Conservation (phyloP, 345 rosid species). For the Rhizophora mangle region DNA sequence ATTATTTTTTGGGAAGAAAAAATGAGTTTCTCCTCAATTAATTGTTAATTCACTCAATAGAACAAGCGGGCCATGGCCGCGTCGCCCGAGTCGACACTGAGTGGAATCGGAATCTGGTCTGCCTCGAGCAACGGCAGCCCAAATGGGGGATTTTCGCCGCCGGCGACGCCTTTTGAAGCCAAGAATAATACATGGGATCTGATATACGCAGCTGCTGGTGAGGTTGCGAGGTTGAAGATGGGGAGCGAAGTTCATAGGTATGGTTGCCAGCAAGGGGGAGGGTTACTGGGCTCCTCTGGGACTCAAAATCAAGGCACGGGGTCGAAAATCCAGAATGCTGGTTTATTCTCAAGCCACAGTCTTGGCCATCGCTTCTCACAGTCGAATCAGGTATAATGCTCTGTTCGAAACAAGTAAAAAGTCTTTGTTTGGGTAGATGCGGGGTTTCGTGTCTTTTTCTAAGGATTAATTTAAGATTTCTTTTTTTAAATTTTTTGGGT, state of each 20-base stretch:
- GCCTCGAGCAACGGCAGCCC: slow-evolving; percentile 29
- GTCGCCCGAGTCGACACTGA: slow-evolving; percentile 30
- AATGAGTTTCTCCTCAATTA: not conserved
- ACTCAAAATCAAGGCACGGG: slow-evolving; percentile 9
- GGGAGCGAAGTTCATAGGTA: slow-evolving; percentile 1
- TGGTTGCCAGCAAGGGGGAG: not conserved
- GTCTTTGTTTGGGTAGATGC: not conserved
- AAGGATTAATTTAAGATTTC: too few relatives aligned
- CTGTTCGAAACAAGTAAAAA: not conserved
- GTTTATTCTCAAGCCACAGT: slow-evolving; percentile 17
- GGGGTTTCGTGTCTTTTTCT: not conserved
- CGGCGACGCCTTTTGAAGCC: slow-evolving; percentile 22
- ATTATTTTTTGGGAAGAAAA: too few relatives aligned
- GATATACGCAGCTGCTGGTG: slow-evolving; percentile 25
- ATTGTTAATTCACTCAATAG: not conserved
- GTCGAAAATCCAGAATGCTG: slow-evolving; percentile 16
- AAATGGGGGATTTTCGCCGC: slow-evolving; percentile 23
- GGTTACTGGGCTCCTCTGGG: not conserved
- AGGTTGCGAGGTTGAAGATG: slow-evolving; percentile 24
- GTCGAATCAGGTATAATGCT: slow-evolving; percentile 24
- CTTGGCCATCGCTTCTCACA: not conserved
- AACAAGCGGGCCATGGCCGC: slow-evolving; percentile 16
- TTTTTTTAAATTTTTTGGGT: too few relatives aligned
- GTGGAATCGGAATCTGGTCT: slow-evolving; percentile 26
- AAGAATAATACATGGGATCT: slow-evolving; percentile 24